Percentiles rank a stretch among this genome's conserved stretches.
Conservation (phyloP, 164 flowering plant species). For the Vitis rupestris region DNA sequence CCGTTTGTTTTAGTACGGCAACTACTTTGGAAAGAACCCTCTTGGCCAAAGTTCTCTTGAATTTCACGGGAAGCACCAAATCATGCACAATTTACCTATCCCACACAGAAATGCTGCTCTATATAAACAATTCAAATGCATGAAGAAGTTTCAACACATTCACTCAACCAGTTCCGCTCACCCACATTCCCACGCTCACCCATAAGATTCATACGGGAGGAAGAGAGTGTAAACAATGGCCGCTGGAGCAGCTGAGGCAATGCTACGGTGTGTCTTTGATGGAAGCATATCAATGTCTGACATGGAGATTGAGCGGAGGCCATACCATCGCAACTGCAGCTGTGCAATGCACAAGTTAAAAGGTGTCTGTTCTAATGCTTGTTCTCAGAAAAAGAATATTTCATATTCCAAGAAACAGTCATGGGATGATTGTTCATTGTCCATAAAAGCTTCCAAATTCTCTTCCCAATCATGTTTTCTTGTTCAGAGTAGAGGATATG, state of each 20-base stretch:
- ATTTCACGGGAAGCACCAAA: background rate
- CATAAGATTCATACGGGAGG: background rate
- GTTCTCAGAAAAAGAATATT: slow-evolving; percentile 9
- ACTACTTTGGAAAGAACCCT: background rate
- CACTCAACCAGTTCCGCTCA: background rate
- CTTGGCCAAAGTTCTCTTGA: background rate
- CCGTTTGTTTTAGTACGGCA: background rate
- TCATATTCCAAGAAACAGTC: slow-evolving; percentile 17
- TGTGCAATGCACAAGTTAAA: slow-evolving; percentile 34
- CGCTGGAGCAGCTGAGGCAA: slow-evolving; percentile 4
- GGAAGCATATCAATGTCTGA: slow-evolving; percentile 22
- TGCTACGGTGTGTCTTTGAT: slow-evolving; percentile 13
- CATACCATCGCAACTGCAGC: slow-evolving; percentile 42
- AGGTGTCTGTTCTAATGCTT: slow-evolving; percentile 4
- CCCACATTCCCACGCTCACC: background rate
- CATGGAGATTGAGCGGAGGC: slow-evolving; percentile 33
- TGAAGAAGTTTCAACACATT: background rate
- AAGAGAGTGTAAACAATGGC: slow-evolving; percentile 5
- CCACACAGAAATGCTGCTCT: background rate
- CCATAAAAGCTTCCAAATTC: slow-evolving; percentile 6
- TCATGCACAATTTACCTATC: background rate
- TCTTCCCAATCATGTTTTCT: slow-evolving; percentile 5
- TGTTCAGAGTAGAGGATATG: background rate
- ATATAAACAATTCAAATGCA: background rate
- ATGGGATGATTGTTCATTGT: slow-evolving; percentile 16